These are phyloP conservation scores for Apiospora phragmitis DNA, from an alignment of 2,329 filamentous ascomycete genomes.

Conservation along the genomic window DNA sequence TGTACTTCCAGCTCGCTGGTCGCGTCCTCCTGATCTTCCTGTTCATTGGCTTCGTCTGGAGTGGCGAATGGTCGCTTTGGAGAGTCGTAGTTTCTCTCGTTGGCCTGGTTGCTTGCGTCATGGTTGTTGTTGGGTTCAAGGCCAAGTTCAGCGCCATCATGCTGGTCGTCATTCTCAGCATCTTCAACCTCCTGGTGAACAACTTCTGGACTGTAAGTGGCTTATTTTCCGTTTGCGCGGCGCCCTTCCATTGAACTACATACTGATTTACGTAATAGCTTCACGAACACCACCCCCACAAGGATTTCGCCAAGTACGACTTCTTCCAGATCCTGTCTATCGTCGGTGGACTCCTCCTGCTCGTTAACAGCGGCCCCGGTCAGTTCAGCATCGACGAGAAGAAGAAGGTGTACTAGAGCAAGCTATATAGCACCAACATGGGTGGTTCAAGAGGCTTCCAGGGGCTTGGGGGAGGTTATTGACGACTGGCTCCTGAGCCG, in stretches of 20 bases:
- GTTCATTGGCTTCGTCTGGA: conserved; percentile 95
- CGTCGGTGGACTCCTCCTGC: conserved; percentile 89
- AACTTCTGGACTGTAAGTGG: conserved; percentile 97
- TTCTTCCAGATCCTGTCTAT: conserved; percentile 99
- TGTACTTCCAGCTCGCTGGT: conserved; percentile 99
- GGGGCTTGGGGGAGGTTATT: neutral
- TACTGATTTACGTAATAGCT: conserved; percentile 57
- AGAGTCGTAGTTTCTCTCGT: conserved; percentile 81
- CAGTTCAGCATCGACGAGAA: conserved; percentile 99
- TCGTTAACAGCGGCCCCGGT: conserved; percentile 98
- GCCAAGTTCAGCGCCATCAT: conserved; percentile 98
- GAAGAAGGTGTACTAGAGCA: conserved; percentile 94
- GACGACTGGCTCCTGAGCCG: neutral
- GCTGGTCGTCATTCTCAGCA: conserved; percentile 88
- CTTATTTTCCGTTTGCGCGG: neutral
- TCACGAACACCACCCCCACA: conserved; percentile 96
- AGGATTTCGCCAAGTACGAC: conserved; percentile 99
- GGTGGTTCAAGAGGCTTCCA: neutral
- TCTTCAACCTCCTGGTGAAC: conserved; percentile 97
- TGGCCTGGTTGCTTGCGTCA: conserved; percentile 88
- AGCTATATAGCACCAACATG: neutral
- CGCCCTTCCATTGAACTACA: conserved; percentile 14
- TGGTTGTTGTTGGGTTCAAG: conserved; percentile 99
- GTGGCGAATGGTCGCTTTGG: conserved; percentile 89
- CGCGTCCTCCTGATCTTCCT: conserved; percentile 96